phyloP scores from a whole-genome alignment of 371 early-diverging fungal genomes.

The Mortierella sp. region DNA sequence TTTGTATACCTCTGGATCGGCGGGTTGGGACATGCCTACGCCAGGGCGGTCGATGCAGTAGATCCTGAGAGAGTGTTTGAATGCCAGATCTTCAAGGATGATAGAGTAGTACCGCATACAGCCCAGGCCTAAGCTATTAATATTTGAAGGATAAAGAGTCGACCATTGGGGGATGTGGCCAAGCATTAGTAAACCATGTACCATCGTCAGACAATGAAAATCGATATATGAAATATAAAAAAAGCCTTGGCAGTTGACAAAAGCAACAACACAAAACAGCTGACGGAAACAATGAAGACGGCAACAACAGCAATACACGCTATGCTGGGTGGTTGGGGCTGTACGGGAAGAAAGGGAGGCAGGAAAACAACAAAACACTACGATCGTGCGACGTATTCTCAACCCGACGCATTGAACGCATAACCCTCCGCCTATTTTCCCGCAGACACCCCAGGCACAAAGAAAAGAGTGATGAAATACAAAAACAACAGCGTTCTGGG shows the following conservation, averaged over 20 bases:
- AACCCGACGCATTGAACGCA: not conserved
- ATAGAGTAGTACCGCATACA: constrained; percentile 61
- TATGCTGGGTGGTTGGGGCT: not conserved
- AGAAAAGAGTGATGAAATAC: not conserved
- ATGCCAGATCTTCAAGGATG: constrained; percentile 59
- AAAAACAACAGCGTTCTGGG: not conserved
- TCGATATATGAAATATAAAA: not conserved
- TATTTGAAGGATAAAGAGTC: not conserved
- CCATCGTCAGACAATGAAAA: not conserved
- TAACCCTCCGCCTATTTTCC: not conserved
- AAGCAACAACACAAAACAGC: not conserved
- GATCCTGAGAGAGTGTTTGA: constrained; percentile 58
- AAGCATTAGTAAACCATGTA: not conserved
- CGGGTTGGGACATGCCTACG: constrained; percentile 57
- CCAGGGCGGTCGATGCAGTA: constrained; percentile 61
- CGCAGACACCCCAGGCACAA: not conserved
- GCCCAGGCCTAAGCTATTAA: constrained; percentile 55
- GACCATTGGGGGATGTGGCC: not conserved
- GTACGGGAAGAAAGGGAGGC: not conserved
- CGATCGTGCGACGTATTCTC: not conserved
- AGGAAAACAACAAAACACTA: not conserved
- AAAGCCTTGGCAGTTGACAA: constrained; percentile 7
- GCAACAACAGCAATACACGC: not conserved
- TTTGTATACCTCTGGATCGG: constrained; percentile 52
- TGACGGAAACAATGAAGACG: not conserved